Evolutionary conservation across 331 rosid genomes (phyloP), one percentile per base, ranked within the genome.

Genomic region (Spiraea crenata): DNA sequence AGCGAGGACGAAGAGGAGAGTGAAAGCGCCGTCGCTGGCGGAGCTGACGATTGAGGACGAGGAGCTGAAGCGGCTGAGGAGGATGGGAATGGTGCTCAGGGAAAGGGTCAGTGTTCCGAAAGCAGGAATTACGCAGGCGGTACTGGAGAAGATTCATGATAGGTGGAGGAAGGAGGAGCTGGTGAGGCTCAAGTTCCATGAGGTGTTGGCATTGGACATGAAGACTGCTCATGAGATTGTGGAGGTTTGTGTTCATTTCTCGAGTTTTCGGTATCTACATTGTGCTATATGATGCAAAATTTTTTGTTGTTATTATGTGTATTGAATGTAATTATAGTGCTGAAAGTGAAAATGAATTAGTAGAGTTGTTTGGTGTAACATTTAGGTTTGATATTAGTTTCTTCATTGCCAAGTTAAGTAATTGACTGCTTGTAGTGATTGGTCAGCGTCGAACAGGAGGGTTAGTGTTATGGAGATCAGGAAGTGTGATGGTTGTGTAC

Each of bases 391-490:
- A 8, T 44, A 3, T 55, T 57, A 8, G 55, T 63, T 55, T 5
- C 55, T 63, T 69, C 8, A 9, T 59, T 61, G 51, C 12, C 69
- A 38, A 51, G 49, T 8, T 38, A 17, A 73, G 73, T 74, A 65
- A 80, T 92, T 89, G 82, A 91, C 65, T 58, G 76, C 62, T 80
- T 82, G 69, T 86, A 71, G 86, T 80, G 63, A 76, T 87, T 87
- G 86, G 77, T 67, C 96, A 95, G 99, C 85, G 81, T 52, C 85
- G 99, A 58, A 95, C 98, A 3, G 84, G 98, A 67, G 99, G 99
- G 63, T 81, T 95, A 71, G 92, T 95, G 67, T 64, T 88, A 60
- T 91, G 98, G 98, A 84, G 87, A 76, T 81, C 98, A 6, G 99
- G 99, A 47, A 95, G 99, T 78, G 82, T 85, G 46, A 91, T 91